These are phyloP conservation scores for Cryptococcus hybrid DNA, from an alignment of 1,284 basidiomycete species.

Conservation along the genomic window DNA sequence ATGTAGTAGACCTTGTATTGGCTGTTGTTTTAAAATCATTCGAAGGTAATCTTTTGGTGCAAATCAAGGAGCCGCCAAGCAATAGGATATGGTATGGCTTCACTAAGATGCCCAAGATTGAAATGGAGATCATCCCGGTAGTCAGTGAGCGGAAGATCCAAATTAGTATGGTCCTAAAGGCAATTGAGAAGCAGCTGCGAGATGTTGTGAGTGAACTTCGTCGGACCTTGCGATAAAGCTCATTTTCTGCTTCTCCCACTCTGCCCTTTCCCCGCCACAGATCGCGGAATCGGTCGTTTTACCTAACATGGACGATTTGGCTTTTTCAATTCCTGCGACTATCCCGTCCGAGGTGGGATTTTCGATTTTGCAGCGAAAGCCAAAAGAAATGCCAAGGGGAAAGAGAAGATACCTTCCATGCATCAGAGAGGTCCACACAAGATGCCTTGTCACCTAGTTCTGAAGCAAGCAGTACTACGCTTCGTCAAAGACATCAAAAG, in stretches of 20 bases:
- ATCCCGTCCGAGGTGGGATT: conserved; percentile 78
- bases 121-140: conserved; percentile 84
- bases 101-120: conserved; percentile 86
- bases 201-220: conserved; percentile 62
- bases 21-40: conserved; percentile 80
- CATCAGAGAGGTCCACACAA: conserved; percentile 14
- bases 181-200: conserved; percentile 82
- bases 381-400: conserved; percentile 7
- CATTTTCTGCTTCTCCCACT: too few relatives aligned
- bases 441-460: conserved; percentile 24
- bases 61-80: conserved; percentile 92
- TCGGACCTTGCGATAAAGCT: too few relatives aligned
- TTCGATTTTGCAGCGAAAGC: conserved; percentile 69
- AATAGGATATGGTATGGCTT: conserved; percentile 98
- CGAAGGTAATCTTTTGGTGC: conserved; percentile 85
- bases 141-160: conserved; percentile 68
- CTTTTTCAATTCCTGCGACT: conserved; percentile 78
- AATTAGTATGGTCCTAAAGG: conserved; percentile 72
- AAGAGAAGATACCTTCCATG: conserved; percentile 9
- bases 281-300: conserved; percentile 89
- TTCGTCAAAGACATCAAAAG: conserved; percentile 15
- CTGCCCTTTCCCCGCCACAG: conserved; percentile 51
- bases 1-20: conserved; percentile 82
- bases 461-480: conserved; percentile 8
- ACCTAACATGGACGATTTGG: conserved; percentile 97